phyloP scores from a whole-genome alignment of 805 yeast species.

The Saturnispora gosingensis region DNA sequence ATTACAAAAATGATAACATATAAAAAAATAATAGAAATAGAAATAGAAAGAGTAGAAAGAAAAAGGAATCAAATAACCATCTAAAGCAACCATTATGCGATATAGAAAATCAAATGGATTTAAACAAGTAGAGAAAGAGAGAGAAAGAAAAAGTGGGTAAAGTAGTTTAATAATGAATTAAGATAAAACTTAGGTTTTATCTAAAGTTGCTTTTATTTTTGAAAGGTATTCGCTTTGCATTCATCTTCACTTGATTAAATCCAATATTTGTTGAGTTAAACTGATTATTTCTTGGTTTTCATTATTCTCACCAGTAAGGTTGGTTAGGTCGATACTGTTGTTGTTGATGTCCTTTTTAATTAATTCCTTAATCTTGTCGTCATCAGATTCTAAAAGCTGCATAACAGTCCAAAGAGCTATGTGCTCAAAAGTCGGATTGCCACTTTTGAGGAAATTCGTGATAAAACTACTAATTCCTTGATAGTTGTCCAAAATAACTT shows the following conservation, averaged over 20 bases:
- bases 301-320: slow-evolving; percentile 28
- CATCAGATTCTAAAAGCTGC: slow-evolving; percentile 84
- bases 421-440: slow-evolving; percentile 92
- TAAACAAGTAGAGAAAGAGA: neutral
- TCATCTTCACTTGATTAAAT: slow-evolving; percentile 22
- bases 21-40: neutral
- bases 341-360: slow-evolving; percentile 26
- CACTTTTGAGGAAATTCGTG: slow-evolving; percentile 66
- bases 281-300: slow-evolving; percentile 31
- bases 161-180: neutral
- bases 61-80: neutral
- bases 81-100: neutral
- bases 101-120: neutral
- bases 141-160: neutral
- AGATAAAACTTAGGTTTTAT: neutral
- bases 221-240: neutral
- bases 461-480: slow-evolving; percentile 85
- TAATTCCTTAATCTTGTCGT: slow-evolving; percentile 42
- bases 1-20: neutral
- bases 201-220: neutral
- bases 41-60: neutral
- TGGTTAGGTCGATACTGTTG: slow-evolving; percentile 27
- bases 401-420: slow-evolving; percentile 95
- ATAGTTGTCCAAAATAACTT: slow-evolving; percentile 74
- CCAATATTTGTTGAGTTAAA: slow-evolving; percentile 30